A percentile compares a stretch with the other conserved stretches of the same genome.
These are phyloP conservation scores for Grifola frondosa DNA, from an alignment of 1,284 basidiomycete genomes.

Conservation along the genomic window DNA sequence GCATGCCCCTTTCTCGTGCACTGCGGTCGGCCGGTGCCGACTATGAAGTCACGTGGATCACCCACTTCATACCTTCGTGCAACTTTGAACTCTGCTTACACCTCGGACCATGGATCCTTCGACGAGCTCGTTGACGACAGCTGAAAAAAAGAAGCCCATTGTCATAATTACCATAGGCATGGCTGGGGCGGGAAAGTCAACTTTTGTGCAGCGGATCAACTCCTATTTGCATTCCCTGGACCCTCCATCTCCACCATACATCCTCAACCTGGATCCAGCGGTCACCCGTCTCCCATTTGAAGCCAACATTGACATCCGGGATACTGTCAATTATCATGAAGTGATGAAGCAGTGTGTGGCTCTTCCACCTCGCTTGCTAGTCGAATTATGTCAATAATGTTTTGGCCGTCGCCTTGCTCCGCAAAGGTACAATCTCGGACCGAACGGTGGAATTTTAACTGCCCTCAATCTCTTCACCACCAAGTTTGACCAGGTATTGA, in stretches of 20 bases:
- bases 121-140: slow-evolving; percentile 3
- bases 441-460: slow-evolving; percentile 97
- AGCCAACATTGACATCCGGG: slow-evolving; percentile 96
- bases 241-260: slow-evolving; percentile 80
- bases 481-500: slow-evolving; percentile 97
- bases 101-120: slow-evolving; percentile 12
- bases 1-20: no score
- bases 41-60: no score
- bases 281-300: slow-evolving; percentile 90
- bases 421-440: slow-evolving; percentile 93
- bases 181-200: slow-evolving; percentile 96
- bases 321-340: slow-evolving; percentile 96
- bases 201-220: slow-evolving; percentile 92
- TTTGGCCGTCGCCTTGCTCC: slow-evolving; percentile 11
- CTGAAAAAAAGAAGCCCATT: slow-evolving; percentile 58
- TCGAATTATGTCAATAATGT: slow-evolving; percentile 7
- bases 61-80: no score
- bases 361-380: slow-evolving; percentile 15
- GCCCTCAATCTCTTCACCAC: slow-evolving; percentile 98
- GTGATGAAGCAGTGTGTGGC: slow-evolving; percentile 97
- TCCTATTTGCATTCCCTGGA: slow-evolving; percentile 74
- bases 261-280: slow-evolving; percentile 97
- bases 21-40: no score
- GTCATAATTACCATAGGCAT: slow-evolving; percentile 91
- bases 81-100: no score